Base-by-base conservation (phyloP, 441 rosid species). In the Bocquillonia castaneifolia region DNA sequence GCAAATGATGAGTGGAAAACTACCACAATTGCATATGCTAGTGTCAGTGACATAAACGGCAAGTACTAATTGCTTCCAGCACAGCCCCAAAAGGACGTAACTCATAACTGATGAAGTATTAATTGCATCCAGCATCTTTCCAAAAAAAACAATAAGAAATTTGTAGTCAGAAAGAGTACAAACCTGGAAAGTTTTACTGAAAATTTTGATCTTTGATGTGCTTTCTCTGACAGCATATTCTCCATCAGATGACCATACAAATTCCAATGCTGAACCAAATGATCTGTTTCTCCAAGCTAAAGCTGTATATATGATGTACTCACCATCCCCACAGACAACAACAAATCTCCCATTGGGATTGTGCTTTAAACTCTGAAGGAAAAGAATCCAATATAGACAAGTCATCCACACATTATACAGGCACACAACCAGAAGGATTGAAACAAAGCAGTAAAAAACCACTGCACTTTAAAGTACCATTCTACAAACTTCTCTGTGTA, bases 211-310 rank as follows among this genome's bases (percentile, higher is more conserved):
- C 89, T 86, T 92, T 66, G 99, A 83, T 52, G 98, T 79, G 76
- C 96, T 95, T 80, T 95, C 99, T 76, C 96, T 85, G 72, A 88
- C 93, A 78, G 98, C 99, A 86, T 90, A 88, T 78, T 95, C 98
- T 55, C 99, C 98, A 64, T 95, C 99, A 64, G 91, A 83, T 36
- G 99, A 92, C 99, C 99, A 95, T 67, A 79, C 93, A 74, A 92
- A 89, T 84, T 92, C 99, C 83, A 95, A 75, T 10, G 95, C 97
- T 44, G 97, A 92, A 68, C 99, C 99, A 88, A 92, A 94, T 61
- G 99, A 94, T 76, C 98, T 86, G 76, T 94, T 92, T 80, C 99
- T 90, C 99, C 99, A 94, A 26, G 99, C 99, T 82, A 94, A 75
- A 77, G 99, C 98, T 23, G 98, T 94, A 73, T 94, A 94, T 76